Conservation (phyloP, 768 basidiomycete genomes). For the Russula olivacea region DNA sequence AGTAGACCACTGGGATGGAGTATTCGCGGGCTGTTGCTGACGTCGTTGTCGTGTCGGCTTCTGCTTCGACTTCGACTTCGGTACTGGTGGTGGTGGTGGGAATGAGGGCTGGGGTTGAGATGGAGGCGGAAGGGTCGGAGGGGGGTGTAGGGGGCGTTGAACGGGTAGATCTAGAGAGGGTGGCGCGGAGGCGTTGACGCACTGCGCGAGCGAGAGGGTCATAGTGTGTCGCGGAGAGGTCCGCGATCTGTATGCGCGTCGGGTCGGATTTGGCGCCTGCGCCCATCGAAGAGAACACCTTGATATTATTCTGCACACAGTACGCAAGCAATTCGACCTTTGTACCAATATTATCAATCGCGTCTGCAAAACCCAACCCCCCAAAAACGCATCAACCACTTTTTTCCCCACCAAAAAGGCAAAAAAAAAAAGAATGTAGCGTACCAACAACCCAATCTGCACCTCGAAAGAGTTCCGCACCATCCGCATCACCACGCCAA, state of each 20-base stretch:
- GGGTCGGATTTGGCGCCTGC: slow-evolving; percentile 93
- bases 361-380: slow-evolving; percentile 45
- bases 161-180: slow-evolving; percentile 31
- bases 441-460: slow-evolving; percentile 92
- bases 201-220: slow-evolving; percentile 94
- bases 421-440: too few species aligned
- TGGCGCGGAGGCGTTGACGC: slow-evolving; percentile 58
- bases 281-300: slow-evolving; percentile 97
- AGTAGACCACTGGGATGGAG: slow-evolving; percentile 85
- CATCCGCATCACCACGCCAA: slow-evolving; percentile 74
- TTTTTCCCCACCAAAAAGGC: neutral
- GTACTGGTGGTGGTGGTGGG: neutral
- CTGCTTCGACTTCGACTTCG: neutral
- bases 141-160: neutral
- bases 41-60: neutral
- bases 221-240: slow-evolving; percentile 88
- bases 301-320: slow-evolving; percentile 74
- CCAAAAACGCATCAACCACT: neutral
- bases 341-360: slow-evolving; percentile 95
- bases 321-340: slow-evolving; percentile 92
- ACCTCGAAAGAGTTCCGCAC: slow-evolving; percentile 65
- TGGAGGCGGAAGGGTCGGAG: neutral
- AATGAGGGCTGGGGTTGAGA: neutral
- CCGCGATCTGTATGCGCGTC: slow-evolving; percentile 89
- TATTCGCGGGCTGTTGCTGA: slow-evolving; percentile 39